Percentiles rank a stretch among this genome's conserved stretches.
These are phyloP conservation scores for Leccinum broughii DNA, from an alignment of 768 basidiomycete species.

Conservation along the genomic window DNA sequence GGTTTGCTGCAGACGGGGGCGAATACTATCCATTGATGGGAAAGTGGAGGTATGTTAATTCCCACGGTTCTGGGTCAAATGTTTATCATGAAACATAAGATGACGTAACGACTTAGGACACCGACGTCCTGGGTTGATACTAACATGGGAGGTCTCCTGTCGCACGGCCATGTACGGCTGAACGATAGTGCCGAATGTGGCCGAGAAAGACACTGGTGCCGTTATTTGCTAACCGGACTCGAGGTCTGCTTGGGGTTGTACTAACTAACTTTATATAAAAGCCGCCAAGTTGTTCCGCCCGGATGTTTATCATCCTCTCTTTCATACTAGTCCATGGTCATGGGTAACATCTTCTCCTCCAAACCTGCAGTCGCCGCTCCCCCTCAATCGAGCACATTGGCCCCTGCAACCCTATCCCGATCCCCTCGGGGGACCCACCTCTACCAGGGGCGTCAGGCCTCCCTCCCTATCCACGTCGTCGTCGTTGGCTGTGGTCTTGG, in stretches of 20 bases:
- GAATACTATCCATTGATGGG: background rate
- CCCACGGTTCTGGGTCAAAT: background rate
- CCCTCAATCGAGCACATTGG: background rate
- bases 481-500: constrained; percentile 55
- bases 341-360: background rate
- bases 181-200: background rate
- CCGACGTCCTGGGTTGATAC: background rate
- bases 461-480: constrained; percentile 35
- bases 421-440: background rate
- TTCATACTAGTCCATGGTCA: background rate
- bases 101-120: background rate
- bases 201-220: background rate
- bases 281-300: background rate
- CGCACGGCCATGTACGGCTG: background rate
- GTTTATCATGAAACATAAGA: background rate
- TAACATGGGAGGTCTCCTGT: background rate
- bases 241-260: background rate
- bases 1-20: constrained; percentile 41
- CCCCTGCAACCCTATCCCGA: background rate
- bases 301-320: background rate
- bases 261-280: background rate
- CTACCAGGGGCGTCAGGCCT: constrained; percentile 27
- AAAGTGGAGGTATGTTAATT: background rate
- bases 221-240: background rate
- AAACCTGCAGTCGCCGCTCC: background rate